A percentile compares a stretch with the other conserved stretches of the same genome.
phyloP scores from a whole-genome alignment of 768 basidiomycete genomes.

The Russula sp. region DNA sequence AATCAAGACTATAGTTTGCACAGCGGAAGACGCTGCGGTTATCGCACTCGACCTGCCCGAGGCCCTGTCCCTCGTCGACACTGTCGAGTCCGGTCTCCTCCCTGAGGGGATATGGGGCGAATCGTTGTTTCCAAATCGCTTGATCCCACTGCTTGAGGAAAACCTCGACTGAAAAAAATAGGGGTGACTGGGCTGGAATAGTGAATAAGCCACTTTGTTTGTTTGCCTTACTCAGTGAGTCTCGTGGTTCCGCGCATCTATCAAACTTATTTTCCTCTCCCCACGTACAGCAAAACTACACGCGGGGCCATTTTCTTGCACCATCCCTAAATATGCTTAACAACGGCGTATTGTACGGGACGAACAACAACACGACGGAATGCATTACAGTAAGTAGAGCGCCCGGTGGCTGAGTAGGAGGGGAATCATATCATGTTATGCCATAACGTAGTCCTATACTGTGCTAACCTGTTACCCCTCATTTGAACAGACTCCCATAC shows the following conservation, averaged over 20 bases:
- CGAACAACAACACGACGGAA: background rate
- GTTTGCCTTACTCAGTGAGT: no score
- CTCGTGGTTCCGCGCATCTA: no score
- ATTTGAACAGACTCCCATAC: background rate
- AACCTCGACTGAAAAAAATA: conserved; percentile 14
- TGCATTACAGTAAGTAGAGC: background rate
- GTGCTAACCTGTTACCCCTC: no score
- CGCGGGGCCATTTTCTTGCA: background rate
- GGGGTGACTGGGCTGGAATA: background rate
- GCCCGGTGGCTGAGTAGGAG: background rate
- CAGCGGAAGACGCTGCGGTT: background rate
- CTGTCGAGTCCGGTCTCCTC: background rate
- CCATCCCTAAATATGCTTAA: background rate
- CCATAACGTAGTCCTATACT: background rate
- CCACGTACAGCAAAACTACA: background rate
- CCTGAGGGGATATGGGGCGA: conserved; percentile 7
- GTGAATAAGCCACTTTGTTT: background rate
- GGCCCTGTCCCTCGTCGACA: conserved; percentile 4
- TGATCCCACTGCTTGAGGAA: conserved; percentile 21
- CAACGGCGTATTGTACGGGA: background rate
- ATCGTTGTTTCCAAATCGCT: conserved; percentile 12
- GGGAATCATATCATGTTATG: background rate
- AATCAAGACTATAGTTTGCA: conserved; percentile 17
- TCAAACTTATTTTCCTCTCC: background rate
- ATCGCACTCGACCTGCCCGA: background rate